A percentile compares a stretch with the other conserved stretches of the same genome.
phyloP scores from a whole-genome alignment of 768 basidiomycete species.

The Dictyophora rubrovolvata region DNA sequence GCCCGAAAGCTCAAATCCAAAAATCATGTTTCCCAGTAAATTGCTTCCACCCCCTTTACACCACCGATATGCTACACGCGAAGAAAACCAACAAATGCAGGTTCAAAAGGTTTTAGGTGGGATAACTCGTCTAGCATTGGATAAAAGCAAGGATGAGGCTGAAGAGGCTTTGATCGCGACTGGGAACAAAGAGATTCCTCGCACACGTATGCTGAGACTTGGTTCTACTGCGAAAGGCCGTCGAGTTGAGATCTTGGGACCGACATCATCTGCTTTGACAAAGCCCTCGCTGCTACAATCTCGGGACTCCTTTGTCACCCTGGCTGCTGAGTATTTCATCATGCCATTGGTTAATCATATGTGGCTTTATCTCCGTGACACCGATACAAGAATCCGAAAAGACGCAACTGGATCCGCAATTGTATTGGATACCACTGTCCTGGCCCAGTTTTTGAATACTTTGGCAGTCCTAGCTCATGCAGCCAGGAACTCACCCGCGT shows the following conservation, averaged over 20 bases:
- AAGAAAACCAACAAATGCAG: slow-evolving; percentile 23
- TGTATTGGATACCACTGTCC: slow-evolving; percentile 65
- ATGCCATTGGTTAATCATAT: slow-evolving; percentile 88
- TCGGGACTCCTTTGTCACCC: slow-evolving; percentile 41
- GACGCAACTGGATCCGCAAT: slow-evolving; percentile 72
- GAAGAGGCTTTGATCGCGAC: slow-evolving; percentile 33
- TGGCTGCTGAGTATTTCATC: slow-evolving; percentile 85
- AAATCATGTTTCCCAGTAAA: slow-evolving; percentile 69
- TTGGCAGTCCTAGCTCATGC: slow-evolving; percentile 76
- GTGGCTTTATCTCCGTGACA: slow-evolving; percentile 87
- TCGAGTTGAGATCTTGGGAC: slow-evolving; percentile 33
- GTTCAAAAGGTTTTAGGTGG: slow-evolving; percentile 52
- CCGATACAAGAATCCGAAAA: slow-evolving; percentile 64
- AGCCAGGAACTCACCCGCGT: slow-evolving; percentile 68
- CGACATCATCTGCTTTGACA: not conserved
- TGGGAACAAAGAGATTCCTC: slow-evolving; percentile 40
- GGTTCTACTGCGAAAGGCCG: slow-evolving; percentile 29
- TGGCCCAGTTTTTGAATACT: slow-evolving; percentile 68
- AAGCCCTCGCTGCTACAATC: slow-evolving; percentile 10
- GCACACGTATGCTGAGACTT: slow-evolving; percentile 69
- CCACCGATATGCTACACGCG: slow-evolving; percentile 44
- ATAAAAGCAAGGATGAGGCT: slow-evolving; percentile 44
- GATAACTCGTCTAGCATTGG: slow-evolving; percentile 54
- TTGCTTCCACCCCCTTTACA: slow-evolving; percentile 65
- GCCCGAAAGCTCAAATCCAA: slow-evolving; percentile 13